phyloP scores from a whole-genome alignment of 257 asterid genomes.

The Jaltomata sinuosa region DNA sequence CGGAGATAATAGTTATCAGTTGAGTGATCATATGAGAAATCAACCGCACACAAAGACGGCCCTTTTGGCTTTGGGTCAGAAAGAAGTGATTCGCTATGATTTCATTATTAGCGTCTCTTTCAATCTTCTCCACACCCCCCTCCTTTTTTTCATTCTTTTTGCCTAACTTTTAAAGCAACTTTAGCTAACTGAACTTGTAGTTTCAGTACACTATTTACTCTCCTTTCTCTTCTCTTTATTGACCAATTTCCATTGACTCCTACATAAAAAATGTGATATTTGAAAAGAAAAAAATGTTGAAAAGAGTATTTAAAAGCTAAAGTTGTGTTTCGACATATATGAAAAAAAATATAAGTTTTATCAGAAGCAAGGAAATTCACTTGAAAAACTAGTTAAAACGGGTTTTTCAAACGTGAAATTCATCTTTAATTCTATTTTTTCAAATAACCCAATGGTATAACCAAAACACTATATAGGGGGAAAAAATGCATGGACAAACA shows the following conservation, averaged over 20 bases:
- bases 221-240: background rate
- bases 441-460: no score
- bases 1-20: rapidly evolving
- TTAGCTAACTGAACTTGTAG: background rate
- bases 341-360: no score
- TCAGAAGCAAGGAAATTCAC: no score
- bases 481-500: no score
- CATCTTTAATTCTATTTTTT: no score
- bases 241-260: background rate
- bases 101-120: background rate
- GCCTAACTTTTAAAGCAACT: background rate
- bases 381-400: no score
- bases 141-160: background rate
- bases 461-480: no score
- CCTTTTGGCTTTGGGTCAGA: background rate
- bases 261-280: no score
- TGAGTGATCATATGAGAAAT: background rate
- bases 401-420: no score
- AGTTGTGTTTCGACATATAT: no score
- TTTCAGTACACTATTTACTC: background rate
- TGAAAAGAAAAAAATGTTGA: no score
- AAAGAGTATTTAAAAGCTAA: no score
- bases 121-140: background rate
- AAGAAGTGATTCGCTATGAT: background rate
- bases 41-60: background rate